These are phyloP conservation scores for Globisporangium cylindrosporum DNA, from an alignment of 352 stramenopile genomes.

Conservation along the genomic window DNA sequence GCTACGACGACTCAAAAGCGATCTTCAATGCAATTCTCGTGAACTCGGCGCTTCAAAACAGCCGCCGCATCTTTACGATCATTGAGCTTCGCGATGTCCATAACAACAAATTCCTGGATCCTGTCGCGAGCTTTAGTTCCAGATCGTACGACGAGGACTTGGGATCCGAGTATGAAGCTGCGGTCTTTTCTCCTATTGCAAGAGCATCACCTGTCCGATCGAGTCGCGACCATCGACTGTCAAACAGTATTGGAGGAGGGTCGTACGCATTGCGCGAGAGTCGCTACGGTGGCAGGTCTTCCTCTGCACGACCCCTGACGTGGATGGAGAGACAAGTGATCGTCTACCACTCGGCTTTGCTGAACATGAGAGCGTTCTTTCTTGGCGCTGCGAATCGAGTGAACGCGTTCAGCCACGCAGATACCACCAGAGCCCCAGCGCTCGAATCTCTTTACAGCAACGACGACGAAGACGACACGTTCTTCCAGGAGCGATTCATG, in stretches of 20 bases:
- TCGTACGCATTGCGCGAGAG: conserved; percentile 1
- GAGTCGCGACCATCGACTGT: neutral
- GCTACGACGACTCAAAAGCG: conserved; percentile 80
- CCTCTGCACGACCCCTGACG: conserved; percentile 32
- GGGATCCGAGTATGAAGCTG: conserved; percentile 2
- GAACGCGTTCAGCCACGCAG: conserved; percentile 25
- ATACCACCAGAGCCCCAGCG: neutral
- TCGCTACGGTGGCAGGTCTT: conserved; percentile 24
- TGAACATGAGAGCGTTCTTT: conserved; percentile 52
- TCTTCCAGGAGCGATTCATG: conserved; percentile 88
- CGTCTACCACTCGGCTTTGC: conserved; percentile 1
- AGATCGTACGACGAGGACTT: conserved; percentile 14
- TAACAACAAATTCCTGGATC: conserved; percentile 83
- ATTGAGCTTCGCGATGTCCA: conserved; percentile 82
- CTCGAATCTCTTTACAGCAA: conserved; percentile 11
- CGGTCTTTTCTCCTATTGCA: neutral
- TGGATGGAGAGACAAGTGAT: conserved; percentile 39
- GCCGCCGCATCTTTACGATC: conserved; percentile 74
- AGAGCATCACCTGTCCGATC: neutral
- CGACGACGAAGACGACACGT: conserved; percentile 64
- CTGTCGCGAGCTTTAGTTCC: conserved; percentile 61
- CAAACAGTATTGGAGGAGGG: neutral
- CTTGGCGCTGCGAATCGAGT: conserved; percentile 56
- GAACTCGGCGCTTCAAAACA: conserved; percentile 63
- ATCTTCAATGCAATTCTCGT: conserved; percentile 87